These are phyloP conservation scores for Porogramme epimiltina DNA, from an alignment of 1,284 basidiomycete genomes.

Conservation along the genomic window DNA sequence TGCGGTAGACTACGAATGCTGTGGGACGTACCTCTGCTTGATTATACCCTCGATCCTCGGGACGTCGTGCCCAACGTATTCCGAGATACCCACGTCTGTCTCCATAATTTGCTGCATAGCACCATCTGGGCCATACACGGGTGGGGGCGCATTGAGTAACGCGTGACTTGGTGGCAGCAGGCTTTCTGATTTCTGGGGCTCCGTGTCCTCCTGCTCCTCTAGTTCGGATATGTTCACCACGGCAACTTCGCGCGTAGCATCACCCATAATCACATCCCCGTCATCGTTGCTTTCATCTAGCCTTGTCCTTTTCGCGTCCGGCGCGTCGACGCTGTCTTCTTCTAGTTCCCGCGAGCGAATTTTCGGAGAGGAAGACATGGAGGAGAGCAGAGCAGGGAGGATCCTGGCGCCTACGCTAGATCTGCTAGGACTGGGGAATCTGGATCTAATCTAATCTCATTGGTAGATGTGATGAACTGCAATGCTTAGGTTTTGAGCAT, in stretches of 20 bases:
- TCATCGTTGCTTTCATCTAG: constrained; percentile 33
- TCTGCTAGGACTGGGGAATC: constrained; percentile 1
- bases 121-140: constrained; percentile 48
- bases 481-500: no score
- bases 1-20: neutral
- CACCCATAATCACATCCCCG: constrained; percentile 19
- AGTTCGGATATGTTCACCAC: constrained; percentile 22
- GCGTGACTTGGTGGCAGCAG: constrained; percentile 75
- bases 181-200: constrained; percentile 34
- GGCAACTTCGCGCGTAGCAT: constrained; percentile 7
- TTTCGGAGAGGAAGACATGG: constrained; percentile 31
- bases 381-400: constrained; percentile 14
- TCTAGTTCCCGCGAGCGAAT: constrained; percentile 49
- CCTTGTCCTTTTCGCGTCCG: constrained; percentile 59
- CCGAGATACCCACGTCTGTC: constrained; percentile 87
- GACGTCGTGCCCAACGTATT: constrained; percentile 77
- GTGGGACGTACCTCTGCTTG: constrained; percentile 78
- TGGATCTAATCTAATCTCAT: constrained; percentile 14
- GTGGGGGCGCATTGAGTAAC: constrained; percentile 58
- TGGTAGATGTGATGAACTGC: neutral
- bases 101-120: constrained; percentile 67
- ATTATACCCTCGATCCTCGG: constrained; percentile 87
- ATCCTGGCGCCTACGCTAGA: constrained; percentile 3
- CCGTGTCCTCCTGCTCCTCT: constrained; percentile 7
- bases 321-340: constrained; percentile 45